Percentiles rank a stretch among this genome's conserved stretches.
Evolutionary conservation across 2,329 filamentous ascomycete genomes (phyloP).

Genomic region (Chaetomium sp.): DNA sequence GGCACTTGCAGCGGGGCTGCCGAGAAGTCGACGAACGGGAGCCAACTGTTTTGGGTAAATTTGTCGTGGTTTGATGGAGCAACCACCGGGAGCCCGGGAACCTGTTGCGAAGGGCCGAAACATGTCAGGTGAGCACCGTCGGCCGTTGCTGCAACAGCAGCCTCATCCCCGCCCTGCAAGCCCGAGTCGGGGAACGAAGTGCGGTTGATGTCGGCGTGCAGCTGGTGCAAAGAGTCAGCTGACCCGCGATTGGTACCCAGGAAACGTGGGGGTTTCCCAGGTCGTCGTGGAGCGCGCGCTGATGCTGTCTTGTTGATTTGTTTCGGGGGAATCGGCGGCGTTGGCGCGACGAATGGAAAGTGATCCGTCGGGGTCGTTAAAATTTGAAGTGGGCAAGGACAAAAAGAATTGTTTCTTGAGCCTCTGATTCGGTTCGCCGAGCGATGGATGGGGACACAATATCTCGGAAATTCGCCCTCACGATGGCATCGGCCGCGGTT

Average conservation of each 20-base stretch:
- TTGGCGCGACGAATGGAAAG: no score
- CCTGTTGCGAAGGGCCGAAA: neutral
- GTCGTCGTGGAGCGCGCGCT: no score
- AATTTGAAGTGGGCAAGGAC: neutral
- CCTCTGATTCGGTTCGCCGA: neutral
- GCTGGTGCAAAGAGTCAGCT: slow-evolving; percentile 1
- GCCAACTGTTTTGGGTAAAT: neutral
- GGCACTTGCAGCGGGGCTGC: slow-evolving; percentile 8
- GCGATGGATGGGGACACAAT: no score
- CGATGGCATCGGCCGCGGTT: neutral
- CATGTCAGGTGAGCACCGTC: slow-evolving; percentile 3
- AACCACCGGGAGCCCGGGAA: neutral
- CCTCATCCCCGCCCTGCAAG: neutral
- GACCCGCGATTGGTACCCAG: neutral
- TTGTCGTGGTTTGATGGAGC: neutral
- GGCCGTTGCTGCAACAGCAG: neutral
- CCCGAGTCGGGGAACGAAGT: neutral
- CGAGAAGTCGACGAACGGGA: slow-evolving; percentile 6
- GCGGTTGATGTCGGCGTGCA: slow-evolving; percentile 20
- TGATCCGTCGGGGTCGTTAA: no score
- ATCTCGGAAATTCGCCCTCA: neutral
- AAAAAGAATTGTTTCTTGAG: neutral
- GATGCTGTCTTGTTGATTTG: no score
- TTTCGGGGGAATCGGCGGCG: no score
- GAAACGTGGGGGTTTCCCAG: neutral